Base-by-base conservation (phyloP, 2,329 filamentous ascomycete species). In the Neurospora sp. region DNA sequence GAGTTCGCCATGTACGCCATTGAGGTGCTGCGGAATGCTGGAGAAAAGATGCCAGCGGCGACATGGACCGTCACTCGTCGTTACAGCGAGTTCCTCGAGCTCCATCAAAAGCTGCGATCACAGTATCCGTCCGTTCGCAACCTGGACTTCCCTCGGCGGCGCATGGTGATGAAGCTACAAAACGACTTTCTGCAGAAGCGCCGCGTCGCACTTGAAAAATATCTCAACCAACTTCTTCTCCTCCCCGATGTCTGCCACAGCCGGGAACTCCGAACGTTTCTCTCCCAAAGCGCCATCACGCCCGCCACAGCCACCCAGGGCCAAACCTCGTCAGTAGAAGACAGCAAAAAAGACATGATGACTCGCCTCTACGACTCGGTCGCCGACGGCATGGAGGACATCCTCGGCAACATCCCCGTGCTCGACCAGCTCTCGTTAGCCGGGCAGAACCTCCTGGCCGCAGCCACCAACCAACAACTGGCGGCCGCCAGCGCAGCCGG, bases 361-460 rank as follows among this genome's bases (percentile, higher is more conserved):
- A 93, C 93, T 0, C 90, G 96, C 4, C 89, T 99, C 67, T 99
- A 98, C 81, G 96, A 96, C 78, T 98, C 95, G 0, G 95, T 99
- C 28, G 92, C 95, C 0, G 96, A 99, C 77, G 96, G 96, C 40
- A 96, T 99, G 91, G 96, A 99, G 78, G 96, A 99, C 75, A 96
- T 99, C 69, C 84, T 99, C 3, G 96, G 96, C 70, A 98, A 97
- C 77, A 95, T 98, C 62, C 93, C 96, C 1, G 94, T 97, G 0
- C 86, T 99, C 38, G 96, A 99, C 76, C 96, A 98, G 78, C 87
- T 99, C 7, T 97, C 94, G 0, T 87, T 93, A 1, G 94, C 96
- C 7, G 95, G 95, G 0, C 95, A 98, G 78, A 97, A 94, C 76
- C 86, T 98, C 67, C 91, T 96, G 70, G 91, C 91, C 0, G 92